A percentile compares a stretch with the other conserved stretches of the same genome.
phyloP scores from a whole-genome alignment of 2,329 filamentous ascomycete genomes.

The Sporothrix mexicana region DNA sequence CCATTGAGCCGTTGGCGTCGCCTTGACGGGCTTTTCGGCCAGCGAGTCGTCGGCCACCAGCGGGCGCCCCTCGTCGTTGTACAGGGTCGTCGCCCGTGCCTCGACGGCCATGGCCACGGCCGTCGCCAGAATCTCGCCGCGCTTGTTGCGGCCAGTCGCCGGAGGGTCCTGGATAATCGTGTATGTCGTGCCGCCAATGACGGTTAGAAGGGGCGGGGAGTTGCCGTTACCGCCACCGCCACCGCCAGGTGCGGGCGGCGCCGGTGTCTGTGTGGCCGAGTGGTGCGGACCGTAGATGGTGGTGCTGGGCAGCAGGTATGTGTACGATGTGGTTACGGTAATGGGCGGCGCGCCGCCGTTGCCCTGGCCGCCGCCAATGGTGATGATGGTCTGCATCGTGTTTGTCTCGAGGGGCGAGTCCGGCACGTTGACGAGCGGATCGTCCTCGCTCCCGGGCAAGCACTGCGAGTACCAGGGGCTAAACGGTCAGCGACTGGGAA shows the following conservation, averaged over 20 bases:
- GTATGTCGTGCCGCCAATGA: slow-evolving; percentile 30
- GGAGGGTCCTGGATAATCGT: slow-evolving; percentile 28
- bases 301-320: slow-evolving; percentile 28
- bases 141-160: slow-evolving; percentile 23
- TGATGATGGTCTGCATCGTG: slow-evolving; percentile 32
- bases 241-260: neutral
- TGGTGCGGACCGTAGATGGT: slow-evolving; percentile 27
- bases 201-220: slow-evolving; percentile 8
- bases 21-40: neutral
- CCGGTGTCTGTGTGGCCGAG: slow-evolving; percentile 10
- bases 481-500: neutral
- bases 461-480: slow-evolving; percentile 36
- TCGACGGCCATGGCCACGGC: neutral
- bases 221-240: neutral
- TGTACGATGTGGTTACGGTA: slow-evolving; percentile 33
- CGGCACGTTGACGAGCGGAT: slow-evolving; percentile 26
- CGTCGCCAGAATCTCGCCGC: neutral
- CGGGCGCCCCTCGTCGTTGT: neutral
- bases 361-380: slow-evolving; percentile 18
- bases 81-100: slow-evolving; percentile 13
- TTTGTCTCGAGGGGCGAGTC: slow-evolving; percentile 32
- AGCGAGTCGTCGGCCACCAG: neutral
- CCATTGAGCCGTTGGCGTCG: slow-evolving; percentile 23
- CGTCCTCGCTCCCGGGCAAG: slow-evolving; percentile 28
- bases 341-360: slow-evolving; percentile 23